These are phyloP conservation scores for Rhynchospora pubera DNA, from an alignment of 176 grass and related monocot species.

Conservation along the genomic window DNA sequence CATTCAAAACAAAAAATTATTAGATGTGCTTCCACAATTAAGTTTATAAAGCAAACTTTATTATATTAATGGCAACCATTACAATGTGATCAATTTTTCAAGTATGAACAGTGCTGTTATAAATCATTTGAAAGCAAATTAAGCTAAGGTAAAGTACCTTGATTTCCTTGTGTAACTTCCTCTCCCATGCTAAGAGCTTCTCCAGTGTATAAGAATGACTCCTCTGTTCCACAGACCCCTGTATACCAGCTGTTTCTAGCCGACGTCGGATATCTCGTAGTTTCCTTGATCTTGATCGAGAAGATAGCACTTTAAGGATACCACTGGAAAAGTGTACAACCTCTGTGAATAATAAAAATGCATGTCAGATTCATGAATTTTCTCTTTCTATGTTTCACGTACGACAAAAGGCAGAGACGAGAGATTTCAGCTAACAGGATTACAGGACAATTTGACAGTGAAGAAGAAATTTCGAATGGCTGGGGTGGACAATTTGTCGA, in stretches of 20 bases:
- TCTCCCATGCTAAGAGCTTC: constrained; percentile 76
- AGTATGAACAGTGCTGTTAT: background rate
- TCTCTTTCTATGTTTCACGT: background rate
- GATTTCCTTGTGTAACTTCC: constrained; percentile 75
- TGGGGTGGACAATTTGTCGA: background rate
- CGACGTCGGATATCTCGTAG: background rate
- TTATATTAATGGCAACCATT: background rate
- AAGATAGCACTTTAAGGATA: background rate
- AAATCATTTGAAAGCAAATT: background rate
- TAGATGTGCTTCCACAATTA: background rate
- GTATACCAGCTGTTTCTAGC: constrained; percentile 2
- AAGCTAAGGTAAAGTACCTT: constrained; percentile 32
- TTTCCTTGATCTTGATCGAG: constrained; percentile 10
- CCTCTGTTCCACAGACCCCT: background rate
- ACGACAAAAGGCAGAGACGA: background rate
- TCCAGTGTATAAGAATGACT: constrained; percentile 59
- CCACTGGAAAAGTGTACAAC: background rate
- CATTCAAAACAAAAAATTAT: background rate
- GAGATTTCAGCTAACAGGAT: background rate
- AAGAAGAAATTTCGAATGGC: background rate
- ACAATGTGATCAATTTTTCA: background rate
- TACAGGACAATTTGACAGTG: background rate
- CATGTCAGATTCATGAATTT: background rate
- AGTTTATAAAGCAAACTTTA: background rate
- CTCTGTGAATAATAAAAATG: background rate